Base-by-base conservation (phyloP, 495 filamentous ascomycete species). In the Xylaria castorea region DNA sequence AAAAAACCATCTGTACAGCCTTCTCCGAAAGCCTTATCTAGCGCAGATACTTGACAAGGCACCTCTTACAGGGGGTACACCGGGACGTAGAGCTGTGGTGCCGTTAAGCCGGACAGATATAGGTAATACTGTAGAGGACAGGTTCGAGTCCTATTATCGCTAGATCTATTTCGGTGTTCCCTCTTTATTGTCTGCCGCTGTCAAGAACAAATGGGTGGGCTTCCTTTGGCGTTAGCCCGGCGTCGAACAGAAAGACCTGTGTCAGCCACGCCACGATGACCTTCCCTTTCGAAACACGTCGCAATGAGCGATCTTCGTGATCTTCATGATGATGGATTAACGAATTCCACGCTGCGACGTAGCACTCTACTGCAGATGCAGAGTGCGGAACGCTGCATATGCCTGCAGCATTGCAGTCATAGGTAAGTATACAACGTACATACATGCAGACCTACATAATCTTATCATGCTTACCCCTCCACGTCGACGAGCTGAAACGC, bases 251-350 rank as follows among this genome's bases (percentile, higher is more conserved):
- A 69, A 18, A 40, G 3, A 62, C 30, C n/a, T 70, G 68, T 61
- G 55, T 63, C 55, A 62, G 51, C 58, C 38, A 58, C 50, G 9
- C 34, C 8, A 30, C 22, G n/a, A 44, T 32, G 66, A 42, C 64
- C 64, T 57, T 60, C 68, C 68, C 55, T 51, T 62, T 40, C 16
- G 68, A 70, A 62, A 70, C 68, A 70, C 42, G 53, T 61, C 40
- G 67, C 67, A 22, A 50, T 42, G 22, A n/a, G 44, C 34, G 66
- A 57, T 58, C 67, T 53, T 55, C 65, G n/a, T 53, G 67, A 61
- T 62, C 68, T 55, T 44, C 66, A 30, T 50, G 50, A 42, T 57
- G 66, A 55, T 68, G 50, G 12, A 34, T 16, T 8, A 55, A 57
- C 66, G 48, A 67, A 53, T 67, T 51, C 44, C 14, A 22, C 36